phyloP scores from a whole-genome alignment of 148 eudicot genomes.

The Fagopyrum homotropicum region DNA sequence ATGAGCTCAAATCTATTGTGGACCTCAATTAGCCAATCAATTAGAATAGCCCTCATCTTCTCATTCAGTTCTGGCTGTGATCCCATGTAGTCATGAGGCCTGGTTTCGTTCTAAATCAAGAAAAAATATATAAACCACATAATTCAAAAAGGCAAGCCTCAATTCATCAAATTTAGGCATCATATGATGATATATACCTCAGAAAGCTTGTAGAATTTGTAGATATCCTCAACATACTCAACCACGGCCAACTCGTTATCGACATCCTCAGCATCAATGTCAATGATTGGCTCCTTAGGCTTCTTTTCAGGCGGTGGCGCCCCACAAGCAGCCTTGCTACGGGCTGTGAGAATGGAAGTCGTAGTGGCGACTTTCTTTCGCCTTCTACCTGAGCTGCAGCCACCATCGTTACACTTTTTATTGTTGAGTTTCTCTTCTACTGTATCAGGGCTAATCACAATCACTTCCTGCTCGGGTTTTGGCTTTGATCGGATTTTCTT shows the following conservation, averaged over 20 bases:
- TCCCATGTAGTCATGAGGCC: conserved; percentile 32
- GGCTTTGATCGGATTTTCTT: conserved; percentile 21
- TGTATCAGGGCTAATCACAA: conserved; percentile 68
- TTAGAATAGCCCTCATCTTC: conserved; percentile 49
- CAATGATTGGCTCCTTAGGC: conserved; percentile 27
- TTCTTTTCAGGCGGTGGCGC: conserved; percentile 13
- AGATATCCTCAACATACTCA: conserved; percentile 57
- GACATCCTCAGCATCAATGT: conserved; percentile 55
- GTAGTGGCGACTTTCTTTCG: conserved; percentile 36
- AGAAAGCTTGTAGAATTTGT: conserved; percentile 49
- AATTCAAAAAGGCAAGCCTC: not conserved
- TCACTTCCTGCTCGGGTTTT: conserved; percentile 45
- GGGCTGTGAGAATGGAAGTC: conserved; percentile 48
- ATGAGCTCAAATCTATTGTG: conserved; percentile 52
- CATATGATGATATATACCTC: conserved; percentile 27
- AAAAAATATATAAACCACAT: not conserved
- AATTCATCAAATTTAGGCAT: not conserved
- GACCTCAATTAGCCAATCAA: conserved; percentile 61
- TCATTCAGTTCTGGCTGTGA: conserved; percentile 48
- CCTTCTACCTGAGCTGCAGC: conserved; percentile 8
- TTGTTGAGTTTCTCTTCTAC: conserved; percentile 21
- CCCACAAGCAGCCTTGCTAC: conserved; percentile 61
- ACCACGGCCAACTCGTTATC: conserved; percentile 50
- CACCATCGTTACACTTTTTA: conserved; percentile 21
- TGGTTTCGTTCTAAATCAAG: conserved; percentile 23